Conservation (phyloP, 2,329 filamentous ascomycete species). For the Lithohypha guttulata region DNA sequence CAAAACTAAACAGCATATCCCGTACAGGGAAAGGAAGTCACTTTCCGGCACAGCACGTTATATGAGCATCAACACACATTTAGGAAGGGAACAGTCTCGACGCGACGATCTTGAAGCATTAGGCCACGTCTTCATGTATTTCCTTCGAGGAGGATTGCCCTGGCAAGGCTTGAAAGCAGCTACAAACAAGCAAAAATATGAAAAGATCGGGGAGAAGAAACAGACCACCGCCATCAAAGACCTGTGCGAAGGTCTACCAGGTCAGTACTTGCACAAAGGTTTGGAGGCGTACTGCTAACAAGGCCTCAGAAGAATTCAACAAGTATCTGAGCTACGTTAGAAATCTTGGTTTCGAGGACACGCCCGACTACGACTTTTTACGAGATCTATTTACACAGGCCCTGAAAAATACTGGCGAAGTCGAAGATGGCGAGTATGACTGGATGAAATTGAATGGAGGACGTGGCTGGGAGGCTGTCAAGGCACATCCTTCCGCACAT, state of each 20-base stretch:
- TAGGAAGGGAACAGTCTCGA: slow-evolving; percentile 90
- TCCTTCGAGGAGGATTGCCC: slow-evolving; percentile 53
- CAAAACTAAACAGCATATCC: slow-evolving; percentile 98
- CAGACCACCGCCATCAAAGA: slow-evolving; percentile 96
- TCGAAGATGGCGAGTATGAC: slow-evolving; percentile 97
- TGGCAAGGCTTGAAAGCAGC: slow-evolving; percentile 60
- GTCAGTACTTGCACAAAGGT: slow-evolving; percentile 31
- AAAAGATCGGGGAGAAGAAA: slow-evolving; percentile 99
- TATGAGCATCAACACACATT: slow-evolving; percentile 99
- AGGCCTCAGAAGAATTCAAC: slow-evolving; percentile 71
- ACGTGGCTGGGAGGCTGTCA: slow-evolving; percentile 81
- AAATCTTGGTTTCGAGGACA: slow-evolving; percentile 96
- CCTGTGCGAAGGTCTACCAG: slow-evolving; percentile 85
- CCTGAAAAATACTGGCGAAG: slow-evolving; percentile 83
- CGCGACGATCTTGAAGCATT: slow-evolving; percentile 88
- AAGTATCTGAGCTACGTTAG: slow-evolving; percentile 96
- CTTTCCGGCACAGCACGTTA: slow-evolving; percentile 93
- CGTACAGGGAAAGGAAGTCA: slow-evolving; percentile 92
- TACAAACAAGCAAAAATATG: slow-evolving; percentile 91
- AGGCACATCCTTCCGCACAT: slow-evolving; percentile 57
- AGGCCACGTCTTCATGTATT: slow-evolving; percentile 61
- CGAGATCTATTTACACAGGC: slow-evolving; percentile 94
- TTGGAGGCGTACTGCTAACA: not conserved
- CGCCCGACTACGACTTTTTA: slow-evolving; percentile 94
- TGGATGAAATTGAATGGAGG: slow-evolving; percentile 98